Evolutionary conservation across 768 basidiomycete species (phyloP).

Genomic region (Naganishia vishniacii): DNA sequence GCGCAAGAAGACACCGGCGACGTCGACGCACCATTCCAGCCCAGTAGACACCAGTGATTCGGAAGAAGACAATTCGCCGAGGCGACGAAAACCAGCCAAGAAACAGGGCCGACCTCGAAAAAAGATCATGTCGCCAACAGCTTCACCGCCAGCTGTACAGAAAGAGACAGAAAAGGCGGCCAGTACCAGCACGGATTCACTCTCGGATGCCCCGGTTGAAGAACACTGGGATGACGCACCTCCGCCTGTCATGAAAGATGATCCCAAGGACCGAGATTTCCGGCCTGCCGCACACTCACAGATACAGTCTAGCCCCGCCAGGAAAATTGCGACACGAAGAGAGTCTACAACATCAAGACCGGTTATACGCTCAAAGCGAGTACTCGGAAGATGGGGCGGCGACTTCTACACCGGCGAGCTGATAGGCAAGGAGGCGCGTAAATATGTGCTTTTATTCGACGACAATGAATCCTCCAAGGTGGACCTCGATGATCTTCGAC

Average conservation of each 20-base stretch:
- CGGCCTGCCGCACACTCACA: constrained; percentile 4
- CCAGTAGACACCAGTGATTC: not conserved
- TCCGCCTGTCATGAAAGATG: constrained; percentile 10
- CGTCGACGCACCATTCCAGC: not conserved
- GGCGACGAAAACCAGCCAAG: not conserved
- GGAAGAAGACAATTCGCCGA: not conserved
- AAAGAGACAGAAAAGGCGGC: not conserved
- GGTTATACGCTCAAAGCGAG: not conserved
- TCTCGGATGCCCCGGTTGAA: not conserved
- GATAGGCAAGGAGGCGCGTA: constrained; percentile 1
- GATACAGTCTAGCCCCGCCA: not conserved
- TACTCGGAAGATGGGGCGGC: not conserved
- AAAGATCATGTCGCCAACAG: constrained; percentile 14
- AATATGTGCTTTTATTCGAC: not conserved
- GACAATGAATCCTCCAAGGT: not conserved
- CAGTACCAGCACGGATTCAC: not conserved
- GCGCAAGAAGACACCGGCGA: no score
- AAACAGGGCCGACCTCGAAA: not conserved
- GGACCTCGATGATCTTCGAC: constrained; percentile 3
- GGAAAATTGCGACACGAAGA: constrained; percentile 6
- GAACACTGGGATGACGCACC: not conserved
- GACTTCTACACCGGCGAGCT: constrained; percentile 8
- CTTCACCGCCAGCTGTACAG: not conserved
- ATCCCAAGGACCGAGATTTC: constrained; percentile 4
- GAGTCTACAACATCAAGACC: not conserved